Evolutionary conservation across 1,284 basidiomycete species (phyloP).

Genomic region (Schizophyllum commune): DNA sequence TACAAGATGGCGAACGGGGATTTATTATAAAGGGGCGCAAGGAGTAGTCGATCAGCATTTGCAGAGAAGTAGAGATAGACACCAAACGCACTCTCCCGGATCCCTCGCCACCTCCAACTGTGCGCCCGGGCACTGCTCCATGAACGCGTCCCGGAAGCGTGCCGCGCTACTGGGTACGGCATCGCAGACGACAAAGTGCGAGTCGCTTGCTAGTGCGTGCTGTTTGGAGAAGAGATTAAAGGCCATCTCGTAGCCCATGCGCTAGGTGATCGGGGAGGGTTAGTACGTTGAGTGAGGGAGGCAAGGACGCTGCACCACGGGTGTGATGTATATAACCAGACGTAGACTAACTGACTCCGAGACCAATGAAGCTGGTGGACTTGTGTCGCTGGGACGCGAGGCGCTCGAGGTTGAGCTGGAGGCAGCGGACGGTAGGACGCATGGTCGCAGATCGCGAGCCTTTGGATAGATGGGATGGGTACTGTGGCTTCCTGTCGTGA

Average conservation of each 20-base stretch:
- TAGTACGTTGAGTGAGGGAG: background rate
- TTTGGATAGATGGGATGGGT: background rate
- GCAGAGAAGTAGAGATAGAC: conserved; percentile 7
- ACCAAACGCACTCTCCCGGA: conserved; percentile 57
- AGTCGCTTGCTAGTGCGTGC: conserved; percentile 35
- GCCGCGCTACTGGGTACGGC: conserved; percentile 53
- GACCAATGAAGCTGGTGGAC: conserved; percentile 66
- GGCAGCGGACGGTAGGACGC: conserved; percentile 1
- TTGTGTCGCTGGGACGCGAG: conserved; percentile 29
- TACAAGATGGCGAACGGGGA: too few species aligned
- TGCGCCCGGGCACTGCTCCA: conserved; percentile 47
- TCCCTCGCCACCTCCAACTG: conserved; percentile 48
- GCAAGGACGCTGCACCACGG: too few species aligned
- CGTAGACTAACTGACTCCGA: background rate
- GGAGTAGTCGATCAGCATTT: conserved; percentile 7
- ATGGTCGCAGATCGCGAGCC: background rate
- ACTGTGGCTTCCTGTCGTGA: too few species aligned
- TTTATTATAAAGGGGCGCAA: too few species aligned
- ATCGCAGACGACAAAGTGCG: conserved; percentile 72
- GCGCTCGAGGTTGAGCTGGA: background rate
- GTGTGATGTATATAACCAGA: background rate
- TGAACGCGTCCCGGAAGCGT: conserved; percentile 49
- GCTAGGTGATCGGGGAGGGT: conserved; percentile 7
- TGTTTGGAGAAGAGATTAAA: conserved; percentile 73
- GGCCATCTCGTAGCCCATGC: conserved; percentile 83